A percentile compares a stretch with the other conserved stretches of the same genome.
phyloP scores from a whole-genome alignment of 2,329 filamentous ascomycete species.

The Bretziella fagacearum region DNA sequence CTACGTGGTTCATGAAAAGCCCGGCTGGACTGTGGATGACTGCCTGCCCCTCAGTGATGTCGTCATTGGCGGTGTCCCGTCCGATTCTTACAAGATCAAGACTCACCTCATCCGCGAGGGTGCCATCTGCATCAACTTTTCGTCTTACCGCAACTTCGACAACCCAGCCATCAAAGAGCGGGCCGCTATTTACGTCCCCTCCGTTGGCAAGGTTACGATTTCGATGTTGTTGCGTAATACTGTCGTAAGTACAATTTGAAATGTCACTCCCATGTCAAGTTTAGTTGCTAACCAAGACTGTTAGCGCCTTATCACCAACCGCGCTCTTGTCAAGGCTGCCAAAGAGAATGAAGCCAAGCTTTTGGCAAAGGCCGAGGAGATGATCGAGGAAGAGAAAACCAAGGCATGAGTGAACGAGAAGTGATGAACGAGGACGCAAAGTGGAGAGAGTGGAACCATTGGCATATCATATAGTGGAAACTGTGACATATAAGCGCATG shows the following conservation, averaged over 20 bases:
- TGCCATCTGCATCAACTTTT: conserved; percentile 97
- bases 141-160: conserved; percentile 85
- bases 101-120: conserved; percentile 70
- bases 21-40: conserved; percentile 62
- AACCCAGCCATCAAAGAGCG: conserved; percentile 77
- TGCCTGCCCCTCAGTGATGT: conserved; percentile 82
- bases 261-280: background rate
- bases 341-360: conserved; percentile 20
- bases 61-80: conserved; percentile 82
- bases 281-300: conserved; percentile 17
- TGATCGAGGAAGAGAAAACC: conserved; percentile 7
- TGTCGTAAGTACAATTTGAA: conserved; percentile 42
- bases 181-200: conserved; percentile 91
- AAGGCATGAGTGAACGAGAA: background rate
- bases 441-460: no score
- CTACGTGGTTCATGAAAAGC: conserved; percentile 74
- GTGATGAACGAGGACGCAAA: background rate
- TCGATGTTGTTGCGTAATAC: conserved; percentile 78
- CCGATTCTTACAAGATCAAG: conserved; percentile 77
- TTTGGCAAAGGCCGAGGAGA: conserved; percentile 8
- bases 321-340: conserved; percentile 24
- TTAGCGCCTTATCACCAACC: conserved; percentile 34
- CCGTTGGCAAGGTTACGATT: conserved; percentile 95
- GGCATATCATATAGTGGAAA: no score
- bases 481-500: background rate